Conservation (phyloP, 106 monocot genomes). For the Dactylorhiza incarnata region DNA sequence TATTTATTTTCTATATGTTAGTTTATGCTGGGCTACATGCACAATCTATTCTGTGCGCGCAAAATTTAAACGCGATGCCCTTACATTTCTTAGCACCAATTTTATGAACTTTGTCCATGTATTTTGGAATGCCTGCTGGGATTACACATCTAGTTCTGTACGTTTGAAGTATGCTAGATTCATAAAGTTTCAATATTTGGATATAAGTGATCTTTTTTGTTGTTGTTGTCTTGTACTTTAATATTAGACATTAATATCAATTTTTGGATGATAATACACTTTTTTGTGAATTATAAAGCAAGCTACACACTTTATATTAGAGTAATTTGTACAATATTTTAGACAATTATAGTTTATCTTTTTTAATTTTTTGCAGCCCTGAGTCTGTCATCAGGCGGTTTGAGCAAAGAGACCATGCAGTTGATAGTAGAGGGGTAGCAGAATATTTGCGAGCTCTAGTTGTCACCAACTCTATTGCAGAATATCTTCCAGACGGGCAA, state of each 20-base stretch:
- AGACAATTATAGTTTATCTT: background rate
- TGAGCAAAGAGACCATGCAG: slow-evolving; percentile 73
- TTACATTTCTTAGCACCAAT: background rate
- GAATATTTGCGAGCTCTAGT: slow-evolving; percentile 89
- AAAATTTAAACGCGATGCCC: background rate
- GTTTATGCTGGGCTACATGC: background rate
- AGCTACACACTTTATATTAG: background rate
- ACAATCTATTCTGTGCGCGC: background rate
- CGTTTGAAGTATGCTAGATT: background rate
- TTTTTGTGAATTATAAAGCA: background rate
- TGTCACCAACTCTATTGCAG: slow-evolving; percentile 65
- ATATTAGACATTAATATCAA: background rate
- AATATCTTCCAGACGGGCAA: slow-evolving; percentile 71
- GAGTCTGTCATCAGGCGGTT: slow-evolving; percentile 78
- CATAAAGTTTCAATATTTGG: background rate
- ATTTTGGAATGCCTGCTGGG: background rate
- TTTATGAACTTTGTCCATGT: background rate
- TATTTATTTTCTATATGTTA: background rate
- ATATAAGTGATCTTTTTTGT: background rate
- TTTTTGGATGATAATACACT: background rate
- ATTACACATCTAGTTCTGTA: background rate
- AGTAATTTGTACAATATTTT: background rate
- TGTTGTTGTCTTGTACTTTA: background rate
- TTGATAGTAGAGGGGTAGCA: slow-evolving; percentile 78
- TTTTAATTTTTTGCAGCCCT: slow-evolving; percentile 48